Evolutionary conservation across 2,329 filamentous ascomycete species (phyloP).

Genomic region (Aulographum hederae): DNA sequence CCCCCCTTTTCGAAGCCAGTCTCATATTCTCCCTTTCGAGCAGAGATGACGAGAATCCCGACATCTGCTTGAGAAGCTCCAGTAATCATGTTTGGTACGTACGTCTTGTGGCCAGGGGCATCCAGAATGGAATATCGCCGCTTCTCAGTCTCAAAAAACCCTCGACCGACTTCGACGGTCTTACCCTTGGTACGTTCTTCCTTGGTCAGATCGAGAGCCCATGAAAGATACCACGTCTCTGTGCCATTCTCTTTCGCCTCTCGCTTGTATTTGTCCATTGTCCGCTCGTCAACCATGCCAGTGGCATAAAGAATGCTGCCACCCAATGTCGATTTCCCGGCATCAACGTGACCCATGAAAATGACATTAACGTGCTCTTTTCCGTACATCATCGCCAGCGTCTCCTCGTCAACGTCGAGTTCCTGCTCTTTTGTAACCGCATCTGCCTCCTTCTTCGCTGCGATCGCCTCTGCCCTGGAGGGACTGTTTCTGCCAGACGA

Average conservation of each 20-base stretch:
- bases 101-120: conserved; percentile 94
- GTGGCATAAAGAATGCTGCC: conserved; percentile 85
- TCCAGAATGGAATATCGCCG: conserved; percentile 92
- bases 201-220: conserved; percentile 93
- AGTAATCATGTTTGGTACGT: conserved; percentile 96
- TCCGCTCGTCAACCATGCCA: conserved; percentile 98
- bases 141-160: conserved; percentile 94
- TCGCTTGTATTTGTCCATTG: conserved; percentile 92
- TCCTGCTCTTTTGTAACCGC: conserved; percentile 69
- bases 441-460: conserved; percentile 47
- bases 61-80: conserved; percentile 48
- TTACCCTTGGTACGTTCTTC: conserved; percentile 94
- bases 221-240: conserved; percentile 98
- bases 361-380: conserved; percentile 92
- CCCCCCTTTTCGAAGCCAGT: conserved; percentile 95
- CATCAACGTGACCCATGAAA: conserved; percentile 96
- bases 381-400: conserved; percentile 86
- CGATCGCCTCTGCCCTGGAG: conserved; percentile 38
- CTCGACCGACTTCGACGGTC: conserved; percentile 78
- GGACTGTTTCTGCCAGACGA: conserved; percentile 76
- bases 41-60: conserved; percentile 87
- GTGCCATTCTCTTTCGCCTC: conserved; percentile 92
- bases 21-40: conserved; percentile 96
- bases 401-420: conserved; percentile 62
- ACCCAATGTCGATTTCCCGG: conserved; percentile 90